Base-by-base conservation (phyloP, 225 moss, liverwort and hornwort genomes). In the Bryoerythrophyllum caledonicum region DNA sequence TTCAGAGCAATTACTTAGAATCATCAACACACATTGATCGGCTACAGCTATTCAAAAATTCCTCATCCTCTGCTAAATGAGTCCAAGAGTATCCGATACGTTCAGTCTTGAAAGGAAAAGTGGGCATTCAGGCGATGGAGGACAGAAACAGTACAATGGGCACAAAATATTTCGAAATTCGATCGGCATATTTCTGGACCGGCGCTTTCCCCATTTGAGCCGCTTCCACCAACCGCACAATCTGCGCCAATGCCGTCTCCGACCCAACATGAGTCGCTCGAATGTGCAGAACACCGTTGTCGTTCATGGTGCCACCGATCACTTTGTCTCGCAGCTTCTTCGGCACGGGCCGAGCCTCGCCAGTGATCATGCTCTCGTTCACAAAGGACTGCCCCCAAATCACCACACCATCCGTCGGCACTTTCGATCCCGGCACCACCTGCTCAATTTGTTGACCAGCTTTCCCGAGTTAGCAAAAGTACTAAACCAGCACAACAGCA, bases 281-380 rank as follows among this genome's bases (percentile, higher is more conserved):
- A 14, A 95, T 78, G 54, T 89, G 88, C 27, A 99, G 86, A 65
- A 91, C 97, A 26, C 97, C 95, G 60, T 90, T 93, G 78, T 93
- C 90, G 32, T 99, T 99, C 93, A 99, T 99, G 8, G 97, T 99
- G 44, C 97, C 97, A 9, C 97, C 97, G 8, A 99, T 99, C 0
- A 92, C 94, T 80, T 99, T 91, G 79, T 99, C 97, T 69, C 95
- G 91, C 14, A 91, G 80, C 52, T 74, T 79, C 68, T 99, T 99
- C 19, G 87, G 77, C 8, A 99, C 91, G 13, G 97, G 97, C 17
- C 82, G 86, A 60, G 97, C 94, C 86, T 99, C 97, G 59, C 97
- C 97, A 5, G 97, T 99, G 4, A 99, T 90, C 97, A 99, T 99
- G 41, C 97, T 99, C 84, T 99, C 97, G 54, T 95, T 99, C 6